Evolutionary conservation across 2,329 filamentous ascomycete genomes (phyloP).

Genomic region (Metarhizium anisopliae): DNA sequence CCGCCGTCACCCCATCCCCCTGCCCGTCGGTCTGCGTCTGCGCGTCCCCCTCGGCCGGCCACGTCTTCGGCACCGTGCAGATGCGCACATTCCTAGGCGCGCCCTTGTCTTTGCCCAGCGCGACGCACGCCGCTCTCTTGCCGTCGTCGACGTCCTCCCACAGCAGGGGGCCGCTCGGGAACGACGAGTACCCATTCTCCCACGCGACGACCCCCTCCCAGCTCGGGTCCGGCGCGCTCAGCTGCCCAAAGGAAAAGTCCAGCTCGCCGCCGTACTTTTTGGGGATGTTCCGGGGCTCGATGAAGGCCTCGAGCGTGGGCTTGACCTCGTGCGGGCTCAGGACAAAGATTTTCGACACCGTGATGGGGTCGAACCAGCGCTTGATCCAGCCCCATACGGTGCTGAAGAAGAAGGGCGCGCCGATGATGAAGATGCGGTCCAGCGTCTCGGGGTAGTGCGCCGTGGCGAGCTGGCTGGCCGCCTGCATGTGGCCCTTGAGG

Average conservation of each 20-base stretch:
- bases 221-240: slow-evolving; percentile 61
- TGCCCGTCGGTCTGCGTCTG: slow-evolving; percentile 1
- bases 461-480: slow-evolving; percentile 78
- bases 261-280: slow-evolving; percentile 83
- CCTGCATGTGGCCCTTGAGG: slow-evolving; percentile 87
- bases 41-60: slow-evolving; percentile 4
- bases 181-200: slow-evolving; percentile 41
- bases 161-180: slow-evolving; percentile 48
- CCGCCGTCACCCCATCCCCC: slow-evolving; percentile 1
- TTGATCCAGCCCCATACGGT: slow-evolving; percentile 95
- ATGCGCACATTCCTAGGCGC: slow-evolving; percentile 37
- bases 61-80: slow-evolving; percentile 41
- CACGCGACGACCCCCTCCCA: slow-evolving; percentile 42
- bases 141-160: slow-evolving; percentile 42
- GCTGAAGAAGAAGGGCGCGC: slow-evolving; percentile 82
- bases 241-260: slow-evolving; percentile 71
- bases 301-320: slow-evolving; percentile 69
- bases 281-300: slow-evolving; percentile 75
- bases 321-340: slow-evolving; percentile 64
- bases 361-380: slow-evolving; percentile 90
- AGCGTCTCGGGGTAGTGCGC: slow-evolving; percentile 93
- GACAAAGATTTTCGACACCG: slow-evolving; percentile 94
- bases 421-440: slow-evolving; percentile 62
- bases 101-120: slow-evolving; percentile 39
- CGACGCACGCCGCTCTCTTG: slow-evolving; percentile 41